Evolutionary conservation across 805 yeast genomes (phyloP), one percentile per base, ranked within the genome.

Genomic region (Ogataea saltuana): DNA sequence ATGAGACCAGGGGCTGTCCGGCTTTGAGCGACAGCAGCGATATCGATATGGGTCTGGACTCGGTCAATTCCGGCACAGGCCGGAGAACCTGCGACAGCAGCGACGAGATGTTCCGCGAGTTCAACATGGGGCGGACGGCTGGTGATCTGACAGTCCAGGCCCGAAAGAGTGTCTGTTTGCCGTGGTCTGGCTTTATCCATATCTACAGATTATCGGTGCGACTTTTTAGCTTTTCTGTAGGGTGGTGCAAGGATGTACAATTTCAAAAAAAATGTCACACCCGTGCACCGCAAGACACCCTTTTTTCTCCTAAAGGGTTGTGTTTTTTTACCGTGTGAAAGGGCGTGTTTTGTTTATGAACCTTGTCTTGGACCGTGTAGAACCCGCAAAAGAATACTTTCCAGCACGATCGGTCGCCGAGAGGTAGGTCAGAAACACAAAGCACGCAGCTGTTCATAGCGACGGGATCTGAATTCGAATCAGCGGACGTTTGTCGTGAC

Each of bases 1-100:
- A 61, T 6, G 68, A 59, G 4, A 63, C 54, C 20, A 66, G 48
- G 0, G 67, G 65, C 35, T 61, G 63, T 8, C 57, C 62, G 4
- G 48, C 31, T 4, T 48, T 32, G 2, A 49, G 30, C 1, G 71
- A 60, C 3, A 67, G 45, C 4, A 67, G 49, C 6, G 69, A 61
- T 2, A 60, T 52, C 4, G 66, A 56, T 2, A 56, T 37, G 3
- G 71, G 69, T 7, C 44, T 42, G 3, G 53, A 33, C 1, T 38
- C 28, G 1, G 65, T 53, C 11, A 64, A 33, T 20, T 50, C 54
- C 1, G 61, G 58, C 7, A 50, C 48, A 4, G 66, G 60, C 6
- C 44, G 48, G 11, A 65, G 44, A 4, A 54, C 53, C 47, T 62
- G 65, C 4, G 56, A 45, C 22, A 66, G 51, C 3, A 66, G 49